These are phyloP conservation scores for Diddensiella transvaalensis DNA, from an alignment of 805 yeast genomes.

Conservation along the genomic window DNA sequence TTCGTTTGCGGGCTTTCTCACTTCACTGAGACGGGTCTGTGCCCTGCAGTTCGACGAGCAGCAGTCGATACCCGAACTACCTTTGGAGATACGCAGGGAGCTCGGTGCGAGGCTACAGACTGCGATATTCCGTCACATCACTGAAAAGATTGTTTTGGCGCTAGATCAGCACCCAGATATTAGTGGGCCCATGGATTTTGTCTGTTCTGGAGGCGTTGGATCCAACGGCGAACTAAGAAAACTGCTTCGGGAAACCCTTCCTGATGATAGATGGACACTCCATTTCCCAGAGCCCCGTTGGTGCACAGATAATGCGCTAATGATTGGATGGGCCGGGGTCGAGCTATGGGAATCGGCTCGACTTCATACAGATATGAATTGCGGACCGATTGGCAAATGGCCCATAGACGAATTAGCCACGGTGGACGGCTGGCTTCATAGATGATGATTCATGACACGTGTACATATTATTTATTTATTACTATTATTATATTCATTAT, in stretches of 20 bases:
- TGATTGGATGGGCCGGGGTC: slow-evolving; percentile 98
- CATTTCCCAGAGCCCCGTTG: slow-evolving; percentile 66
- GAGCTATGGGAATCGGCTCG: slow-evolving; percentile 64
- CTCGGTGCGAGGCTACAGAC: slow-evolving; percentile 45
- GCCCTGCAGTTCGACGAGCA: slow-evolving; percentile 18
- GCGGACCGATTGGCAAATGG: slow-evolving; percentile 79
- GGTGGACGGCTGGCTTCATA: neutral
- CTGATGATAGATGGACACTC: slow-evolving; percentile 9
- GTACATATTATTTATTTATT: no score
- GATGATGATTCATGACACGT: neutral
- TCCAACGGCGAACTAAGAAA: slow-evolving; percentile 47
- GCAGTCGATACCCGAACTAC: neutral
- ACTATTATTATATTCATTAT: neutral
- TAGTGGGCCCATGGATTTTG: slow-evolving; percentile 41
- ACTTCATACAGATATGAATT: slow-evolving; percentile 46
- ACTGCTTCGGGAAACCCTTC: slow-evolving; percentile 27
- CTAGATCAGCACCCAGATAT: slow-evolving; percentile 33
- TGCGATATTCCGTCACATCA: slow-evolving; percentile 66
- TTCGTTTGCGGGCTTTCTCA: slow-evolving; percentile 75
- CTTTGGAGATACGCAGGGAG: slow-evolving; percentile 12
- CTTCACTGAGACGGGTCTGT: slow-evolving; percentile 43
- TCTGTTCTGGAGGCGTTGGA: slow-evolving; percentile 94
- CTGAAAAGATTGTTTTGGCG: slow-evolving; percentile 57
- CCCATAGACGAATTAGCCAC: slow-evolving; percentile 52
- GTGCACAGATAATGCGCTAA: slow-evolving; percentile 93